A percentile compares a stretch with the other conserved stretches of the same genome.
Conservation (phyloP, 306 rosid genomes). For the Ceratonia siliqua region DNA sequence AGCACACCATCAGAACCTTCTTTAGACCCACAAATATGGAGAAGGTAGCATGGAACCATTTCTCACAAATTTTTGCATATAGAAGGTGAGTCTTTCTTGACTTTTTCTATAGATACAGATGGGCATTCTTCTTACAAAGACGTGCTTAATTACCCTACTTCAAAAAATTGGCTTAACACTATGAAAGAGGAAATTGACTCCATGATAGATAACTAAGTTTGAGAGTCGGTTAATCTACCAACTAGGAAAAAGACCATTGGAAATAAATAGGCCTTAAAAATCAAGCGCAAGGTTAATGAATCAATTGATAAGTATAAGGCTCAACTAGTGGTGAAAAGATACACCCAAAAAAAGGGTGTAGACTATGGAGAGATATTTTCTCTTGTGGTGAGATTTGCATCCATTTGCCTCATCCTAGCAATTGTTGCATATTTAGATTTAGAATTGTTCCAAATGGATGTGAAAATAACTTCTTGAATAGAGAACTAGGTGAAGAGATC, state of each 20-base stretch:
- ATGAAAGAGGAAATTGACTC: neutral
- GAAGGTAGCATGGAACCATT: neutral
- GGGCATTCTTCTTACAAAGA: too few species aligned
- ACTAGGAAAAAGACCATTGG: neutral
- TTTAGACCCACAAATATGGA: neutral
- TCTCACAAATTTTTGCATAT: neutral
- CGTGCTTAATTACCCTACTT: neutral
- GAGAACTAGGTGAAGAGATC: too few species aligned
- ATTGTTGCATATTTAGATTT: too few species aligned
- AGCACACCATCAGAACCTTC: neutral
- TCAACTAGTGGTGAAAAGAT: neutral
- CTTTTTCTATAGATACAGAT: too few species aligned
- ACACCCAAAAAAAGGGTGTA: too few species aligned
- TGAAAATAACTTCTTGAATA: too few species aligned
- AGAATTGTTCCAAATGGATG: too few species aligned
- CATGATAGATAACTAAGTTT: neutral
- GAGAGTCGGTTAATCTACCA: neutral
- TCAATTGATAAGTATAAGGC: neutral
- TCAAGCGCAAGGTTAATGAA: neutral
- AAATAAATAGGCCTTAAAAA: neutral
- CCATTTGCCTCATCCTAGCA: too few species aligned
- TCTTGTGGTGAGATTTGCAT: too few species aligned
- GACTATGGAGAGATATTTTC: too few species aligned
- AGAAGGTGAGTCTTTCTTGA: neutral
- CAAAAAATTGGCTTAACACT: neutral